Evolutionary conservation across 2,329 filamentous ascomycete genomes (phyloP), one percentile per base, ranked within the genome.

Genomic region (Fonsecaea pugnacius): DNA sequence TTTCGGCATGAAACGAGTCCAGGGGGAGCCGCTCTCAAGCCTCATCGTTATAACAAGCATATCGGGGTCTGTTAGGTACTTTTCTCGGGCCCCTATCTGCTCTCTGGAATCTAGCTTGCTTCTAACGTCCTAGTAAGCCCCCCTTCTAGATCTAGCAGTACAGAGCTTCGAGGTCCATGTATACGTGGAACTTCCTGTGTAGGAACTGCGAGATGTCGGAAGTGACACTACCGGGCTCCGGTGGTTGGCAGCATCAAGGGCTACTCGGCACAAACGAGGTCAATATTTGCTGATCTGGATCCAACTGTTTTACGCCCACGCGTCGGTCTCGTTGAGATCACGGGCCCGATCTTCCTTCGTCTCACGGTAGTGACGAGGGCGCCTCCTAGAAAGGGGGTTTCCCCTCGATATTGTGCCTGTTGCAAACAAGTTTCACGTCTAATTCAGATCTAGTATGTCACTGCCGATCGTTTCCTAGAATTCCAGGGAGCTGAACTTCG

Each of bases 31-130:
- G 43, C 21, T 24, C 4, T 10, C 9, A 24, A 36, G 38, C 43
- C 43, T 48, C 12, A 48, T 48, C 21, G 43, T 48, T 48, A 48
- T 27, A 48, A 48, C 43, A 27, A 48, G 21, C 21, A 48, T 48
- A 48, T 48, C 9, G 43, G 12, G 10, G 43, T 18, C 18, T 48
- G 43, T 21, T 9, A 3, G 43, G 43, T 18, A 48, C 21, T 48
- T 48, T 21, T 48, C 18, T 21, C 21, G 43, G 2, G 21, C 24
- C 43, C 43, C 21, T 48, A 18, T 10, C 10, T 10, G 43, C 18
- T 8, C 43, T 24, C 4, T 43, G 43, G 21, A 21, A 5, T 48
- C 18, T 14, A 48, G 43, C 12, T 27, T 48, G 43, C 43, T 21
- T 14, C 43, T 27, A 18, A 48, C 14, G 24, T 21, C 43, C 21